These are phyloP conservation scores for Penicillium sp. DNA, from an alignment of 2,329 filamentous ascomycete species.

Conservation along the genomic window DNA sequence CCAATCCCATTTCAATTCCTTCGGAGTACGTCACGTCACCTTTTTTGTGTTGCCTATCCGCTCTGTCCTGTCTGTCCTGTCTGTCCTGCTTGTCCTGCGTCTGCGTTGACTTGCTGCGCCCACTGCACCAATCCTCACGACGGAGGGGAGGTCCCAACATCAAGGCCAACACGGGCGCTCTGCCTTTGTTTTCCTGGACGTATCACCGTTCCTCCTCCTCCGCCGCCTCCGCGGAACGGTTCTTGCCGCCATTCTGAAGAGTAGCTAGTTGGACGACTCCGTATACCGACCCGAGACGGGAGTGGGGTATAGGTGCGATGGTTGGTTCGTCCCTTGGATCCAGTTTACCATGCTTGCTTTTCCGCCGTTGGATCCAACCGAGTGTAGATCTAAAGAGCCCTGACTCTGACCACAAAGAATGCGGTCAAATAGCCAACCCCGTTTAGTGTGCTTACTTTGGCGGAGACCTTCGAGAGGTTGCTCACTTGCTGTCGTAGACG, in stretches of 20 bases:
- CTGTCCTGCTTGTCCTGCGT: not conserved
- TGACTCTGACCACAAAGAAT: not conserved
- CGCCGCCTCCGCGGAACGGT: conserved; percentile 23
- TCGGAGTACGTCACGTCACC: not conserved
- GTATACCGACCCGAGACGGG: not conserved
- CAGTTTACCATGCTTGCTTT: not conserved
- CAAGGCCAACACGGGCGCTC: not conserved
- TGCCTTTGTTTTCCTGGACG: conserved; percentile 20
- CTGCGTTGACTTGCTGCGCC: conserved; percentile 3
- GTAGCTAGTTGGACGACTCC: not conserved
- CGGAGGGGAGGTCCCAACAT: not conserved
- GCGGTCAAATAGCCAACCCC: conserved; percentile 3
- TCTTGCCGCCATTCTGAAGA: not conserved
- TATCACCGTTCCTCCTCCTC: conserved; percentile 29
- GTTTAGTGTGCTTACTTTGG: not conserved
- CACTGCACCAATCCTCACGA: not conserved
- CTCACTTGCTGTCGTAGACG: not conserved
- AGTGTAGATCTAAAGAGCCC: conserved; percentile 10
- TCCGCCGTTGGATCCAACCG: conserved; percentile 10
- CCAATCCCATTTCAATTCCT: not conserved
- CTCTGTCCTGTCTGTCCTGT: not conserved
- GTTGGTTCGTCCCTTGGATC: not conserved
- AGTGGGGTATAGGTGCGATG: not conserved
- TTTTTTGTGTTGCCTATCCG: not conserved
- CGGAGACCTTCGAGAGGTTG: not conserved